Evolutionary conservation across 2,329 filamentous ascomycete species (phyloP).

Genomic region (Monosporascus cannonballus): DNA sequence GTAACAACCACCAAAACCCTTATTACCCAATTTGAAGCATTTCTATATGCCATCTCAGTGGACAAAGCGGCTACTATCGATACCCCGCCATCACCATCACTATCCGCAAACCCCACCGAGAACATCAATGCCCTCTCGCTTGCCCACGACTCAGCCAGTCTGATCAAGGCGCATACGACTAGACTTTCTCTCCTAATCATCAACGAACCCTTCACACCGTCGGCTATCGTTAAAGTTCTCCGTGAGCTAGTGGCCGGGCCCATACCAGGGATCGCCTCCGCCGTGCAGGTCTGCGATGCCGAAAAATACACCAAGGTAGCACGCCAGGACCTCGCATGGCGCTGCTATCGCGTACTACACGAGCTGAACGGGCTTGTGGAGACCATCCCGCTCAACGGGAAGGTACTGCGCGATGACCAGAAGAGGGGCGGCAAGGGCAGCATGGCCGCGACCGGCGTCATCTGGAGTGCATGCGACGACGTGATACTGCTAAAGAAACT

Average conservation of each 20-base stretch:
- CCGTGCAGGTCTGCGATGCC: constrained; percentile 59
- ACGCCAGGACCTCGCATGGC: constrained; percentile 55
- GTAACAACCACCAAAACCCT: constrained; percentile 32
- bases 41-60: constrained; percentile 34
- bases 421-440: constrained; percentile 45
- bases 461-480: constrained; percentile 81
- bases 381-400: constrained; percentile 54
- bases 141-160: constrained; percentile 62
- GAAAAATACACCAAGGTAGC: constrained; percentile 57
- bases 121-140: constrained; percentile 57
- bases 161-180: constrained; percentile 77
- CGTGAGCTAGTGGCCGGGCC: constrained; percentile 65
- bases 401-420: constrained; percentile 39
- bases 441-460: constrained; percentile 62
- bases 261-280: constrained; percentile 69
- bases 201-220: constrained; percentile 79
- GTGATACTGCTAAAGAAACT: constrained; percentile 56
- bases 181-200: constrained; percentile 83
- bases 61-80: constrained; percentile 15
- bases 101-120: constrained; percentile 6
- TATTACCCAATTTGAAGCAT: constrained; percentile 36
- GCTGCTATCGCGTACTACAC: constrained; percentile 53
- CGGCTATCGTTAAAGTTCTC: constrained; percentile 65
- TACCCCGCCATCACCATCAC: constrained; percentile 8
- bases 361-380: constrained; percentile 57